These are phyloP conservation scores for Fomitopsis serialis DNA, from an alignment of 768 basidiomycete species.

Conservation along the genomic window DNA sequence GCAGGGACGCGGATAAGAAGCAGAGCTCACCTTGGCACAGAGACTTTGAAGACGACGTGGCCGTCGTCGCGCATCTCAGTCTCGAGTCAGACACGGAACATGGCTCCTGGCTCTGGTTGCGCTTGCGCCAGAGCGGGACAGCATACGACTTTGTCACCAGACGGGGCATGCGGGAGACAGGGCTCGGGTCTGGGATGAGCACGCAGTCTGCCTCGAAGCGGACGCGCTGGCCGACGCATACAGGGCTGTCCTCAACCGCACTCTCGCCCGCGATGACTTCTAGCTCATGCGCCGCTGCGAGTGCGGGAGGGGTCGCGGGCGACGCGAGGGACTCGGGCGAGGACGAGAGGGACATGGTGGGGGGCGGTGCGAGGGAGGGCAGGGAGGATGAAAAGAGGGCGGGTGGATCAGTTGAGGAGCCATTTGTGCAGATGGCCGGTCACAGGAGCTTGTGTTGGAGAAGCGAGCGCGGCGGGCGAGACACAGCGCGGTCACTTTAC, in stretches of 20 bases:
- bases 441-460: background rate
- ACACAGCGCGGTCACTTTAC: background rate
- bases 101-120: conserved; percentile 18
- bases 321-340: conserved; percentile 10
- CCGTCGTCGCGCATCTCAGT: conserved; percentile 29
- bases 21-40: conserved; percentile 50
- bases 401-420: background rate
- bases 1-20: background rate
- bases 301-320: background rate
- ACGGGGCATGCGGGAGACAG: conserved; percentile 39
- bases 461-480: background rate
- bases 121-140: conserved; percentile 61
- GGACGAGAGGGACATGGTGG: conserved; percentile 10
- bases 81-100: conserved; percentile 12
- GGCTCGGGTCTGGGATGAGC: conserved; percentile 57
- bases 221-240: conserved; percentile 31
- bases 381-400: background rate
- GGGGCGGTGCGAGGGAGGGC: background rate
- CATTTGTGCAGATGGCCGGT: background rate
- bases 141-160: conserved; percentile 63
- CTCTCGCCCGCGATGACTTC: background rate
- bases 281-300: background rate
- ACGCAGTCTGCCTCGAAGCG: conserved; percentile 72
- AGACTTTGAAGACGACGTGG: conserved; percentile 54
- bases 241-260: background rate